Base-by-base conservation (phyloP, 192 early-diverging fungal species). In the Geranomyces michiganensis region DNA sequence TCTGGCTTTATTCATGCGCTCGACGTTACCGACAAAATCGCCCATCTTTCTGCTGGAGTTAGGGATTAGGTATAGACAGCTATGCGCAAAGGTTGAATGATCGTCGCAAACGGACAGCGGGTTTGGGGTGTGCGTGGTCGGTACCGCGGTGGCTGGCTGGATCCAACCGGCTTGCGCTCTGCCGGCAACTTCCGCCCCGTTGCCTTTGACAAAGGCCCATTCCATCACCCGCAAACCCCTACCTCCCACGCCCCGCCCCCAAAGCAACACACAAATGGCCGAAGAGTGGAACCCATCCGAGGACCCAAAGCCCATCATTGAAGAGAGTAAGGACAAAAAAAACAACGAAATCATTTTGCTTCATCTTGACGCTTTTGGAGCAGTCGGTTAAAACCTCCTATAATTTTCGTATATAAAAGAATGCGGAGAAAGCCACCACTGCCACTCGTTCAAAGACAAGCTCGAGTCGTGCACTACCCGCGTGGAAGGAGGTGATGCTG, bases 271-370 rank as follows among this genome's bases (percentile, higher is more conserved):
- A 55, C 15, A n/a, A 44, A 64, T 64, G 70, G 45, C 70, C 53
- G 70, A 72, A 24, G 70, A 64, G 32, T 62, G 62, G 62, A 64
- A 72, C 70, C 70, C 70, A 62, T 48, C 61, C 46, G 70, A 72
- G 49, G 70, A 72, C 70, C 70, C 70, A 26, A 72, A 72, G 70
- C 70, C 70, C 46, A 26, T 21, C 22, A 72, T 72, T 55, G 70
- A 72, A 27, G 70, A 19, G 13, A 47, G 70, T 70, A 33, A 9
- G n/a, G n/a, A n/a, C n/a, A n/a, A n/a, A n/a, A n/a, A n/a, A n/a
- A n/a, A n/a, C n/a, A n/a, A n/a, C n/a, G n/a, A n/a, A n/a, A n/a
- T n/a, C n/a, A n/a, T n/a, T n/a, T n/a, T n/a, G n/a, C n/a, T n/a
- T n/a, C n/a, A n/a, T n/a, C n/a, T n/a, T n/a, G n/a, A n/a, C n/a